Evolutionary conservation across 2,329 filamentous ascomycete species (phyloP), one percentile per base, ranked within the genome.

Genomic region (Aspergillus unguis): DNA sequence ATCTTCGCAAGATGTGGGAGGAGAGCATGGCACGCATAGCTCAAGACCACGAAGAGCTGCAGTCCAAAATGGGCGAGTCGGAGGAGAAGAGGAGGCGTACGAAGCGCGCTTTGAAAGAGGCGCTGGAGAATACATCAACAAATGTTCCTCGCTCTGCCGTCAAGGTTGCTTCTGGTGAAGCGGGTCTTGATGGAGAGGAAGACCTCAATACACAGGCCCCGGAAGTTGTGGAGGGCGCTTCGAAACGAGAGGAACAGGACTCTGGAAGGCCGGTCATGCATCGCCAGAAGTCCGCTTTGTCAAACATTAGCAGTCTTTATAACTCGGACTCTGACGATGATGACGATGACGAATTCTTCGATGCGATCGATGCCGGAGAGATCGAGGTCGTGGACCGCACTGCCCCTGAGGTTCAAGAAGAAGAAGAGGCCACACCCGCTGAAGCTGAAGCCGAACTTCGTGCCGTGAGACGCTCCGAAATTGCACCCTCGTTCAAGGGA

Each of bases 21-120:
- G 94, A 99, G 65, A 97, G 92, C 72, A 96, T 99, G 94, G 91
- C 94, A 7, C 86, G 92, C 63, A 88, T 99, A n/a, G 94, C 92
- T 17, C 85, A 85, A 51, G 94, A 99, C 69, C 94, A 99, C 63
- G 94, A 97, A 71, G 83, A 91, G 47, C 80, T 99, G 1, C 90
- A 97, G 68, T 89, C 84, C 33, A 87, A 86, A 53, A 88, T 96
- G 55, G 90, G 89, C 41, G 89, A 96, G 71, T 89, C 91, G 1
- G 92, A 97, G 70, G 83, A 88, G 66, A 97, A 95, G 78, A 84
- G 91, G 52, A 92, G 88, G 68, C 82, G 88, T 58, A 94, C 94
- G 3, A 97, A 96, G 77, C 85, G 87, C 58, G 92, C 91, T 2
- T 80, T 99, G 26, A 88, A 88, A 54, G 92, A 96, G 67, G 90